Percentiles rank a stretch among this genome's conserved stretches.
These are phyloP conservation scores for Bruguiera hainesii DNA, from an alignment of 441 rosid species.

Conservation along the genomic window DNA sequence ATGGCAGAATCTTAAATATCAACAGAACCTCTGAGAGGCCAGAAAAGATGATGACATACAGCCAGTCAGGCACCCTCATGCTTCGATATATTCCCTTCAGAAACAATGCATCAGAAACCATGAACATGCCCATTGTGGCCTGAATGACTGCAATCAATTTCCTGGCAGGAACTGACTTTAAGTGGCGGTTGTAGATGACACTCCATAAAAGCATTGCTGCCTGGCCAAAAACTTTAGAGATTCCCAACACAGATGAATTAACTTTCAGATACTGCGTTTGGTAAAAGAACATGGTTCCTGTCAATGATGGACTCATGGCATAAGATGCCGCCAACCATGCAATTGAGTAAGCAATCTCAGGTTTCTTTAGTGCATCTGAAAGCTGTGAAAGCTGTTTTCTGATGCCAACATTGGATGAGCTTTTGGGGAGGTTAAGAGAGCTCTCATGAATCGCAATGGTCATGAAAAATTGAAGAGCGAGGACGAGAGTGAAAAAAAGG, in stretches of 20 bases:
- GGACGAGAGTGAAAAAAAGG: constrained; percentile 44
- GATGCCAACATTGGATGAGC: constrained; percentile 45
- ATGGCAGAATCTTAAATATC: constrained; percentile 75
- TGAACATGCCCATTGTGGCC: constrained; percentile 52
- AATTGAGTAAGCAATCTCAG: constrained; percentile 58
- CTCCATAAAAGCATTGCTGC: constrained; percentile 81
- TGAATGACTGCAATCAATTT: constrained; percentile 62
- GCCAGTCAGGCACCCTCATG: constrained; percentile 56
- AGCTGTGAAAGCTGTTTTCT: constrained; percentile 59
- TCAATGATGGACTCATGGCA: constrained; percentile 61
- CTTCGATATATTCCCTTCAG: constrained; percentile 55
- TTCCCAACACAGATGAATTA: constrained; percentile 57
- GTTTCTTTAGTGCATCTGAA: constrained; percentile 46
- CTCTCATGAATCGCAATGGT: constrained; percentile 53
- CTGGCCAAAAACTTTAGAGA: constrained; percentile 86
- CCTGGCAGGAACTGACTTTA: constrained; percentile 58
- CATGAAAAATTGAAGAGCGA: constrained; percentile 51
- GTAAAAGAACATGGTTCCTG: constrained; percentile 94
- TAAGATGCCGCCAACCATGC: constrained; percentile 75
- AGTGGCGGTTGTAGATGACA: constrained; percentile 45
- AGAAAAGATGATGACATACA: constrained; percentile 59
- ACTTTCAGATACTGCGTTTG: constrained; percentile 63
- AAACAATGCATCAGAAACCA: constrained; percentile 65
- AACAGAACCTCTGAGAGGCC: constrained; percentile 67
- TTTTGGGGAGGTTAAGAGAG: constrained; percentile 60